Evolutionary conservation across 768 basidiomycete genomes (phyloP).

Genomic region (Calocybe cyanea): DNA sequence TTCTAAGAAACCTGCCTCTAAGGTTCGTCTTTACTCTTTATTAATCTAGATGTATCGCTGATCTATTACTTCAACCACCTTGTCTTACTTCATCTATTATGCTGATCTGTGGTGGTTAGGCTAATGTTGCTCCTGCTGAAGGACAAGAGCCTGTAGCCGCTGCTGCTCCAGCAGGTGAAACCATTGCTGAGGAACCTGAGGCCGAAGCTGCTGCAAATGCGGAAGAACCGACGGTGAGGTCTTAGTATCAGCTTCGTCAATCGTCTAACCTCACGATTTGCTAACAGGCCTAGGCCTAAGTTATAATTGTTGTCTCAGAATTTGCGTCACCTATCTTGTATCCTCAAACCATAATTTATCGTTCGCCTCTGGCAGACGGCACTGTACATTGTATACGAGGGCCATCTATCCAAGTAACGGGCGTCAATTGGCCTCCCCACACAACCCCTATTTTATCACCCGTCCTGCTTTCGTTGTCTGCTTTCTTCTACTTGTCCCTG

Average conservation of each 20-base stretch:
- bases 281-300: conserved; percentile 7
- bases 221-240: conserved; percentile 11
- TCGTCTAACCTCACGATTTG: not conserved
- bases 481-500: conserved; percentile 15
- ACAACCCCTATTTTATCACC: conserved; percentile 11
- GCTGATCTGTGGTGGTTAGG: conserved; percentile 7
- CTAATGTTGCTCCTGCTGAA: conserved; percentile 29
- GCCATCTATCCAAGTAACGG: not conserved
- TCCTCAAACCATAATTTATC: conserved; percentile 9
- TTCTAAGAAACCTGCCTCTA: conserved; percentile 64
- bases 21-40: conserved; percentile 33
- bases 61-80: conserved; percentile 12
- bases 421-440: not conserved
- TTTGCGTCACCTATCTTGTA: conserved; percentile 11
- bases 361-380: conserved; percentile 10
- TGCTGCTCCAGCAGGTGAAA: conserved; percentile 32
- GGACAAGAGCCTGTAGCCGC: conserved; percentile 34
- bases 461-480: conserved; percentile 21
- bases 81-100: conserved; percentile 1
- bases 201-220: conserved; percentile 32
- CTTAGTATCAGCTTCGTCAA: not conserved
- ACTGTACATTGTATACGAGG: conserved; percentile 10
- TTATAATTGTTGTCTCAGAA: not conserved
- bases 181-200: conserved; percentile 57
- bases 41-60: not conserved